Base-by-base conservation (phyloP, 306 rosid species). In the Cotoneaster glaucophyllus region DNA sequence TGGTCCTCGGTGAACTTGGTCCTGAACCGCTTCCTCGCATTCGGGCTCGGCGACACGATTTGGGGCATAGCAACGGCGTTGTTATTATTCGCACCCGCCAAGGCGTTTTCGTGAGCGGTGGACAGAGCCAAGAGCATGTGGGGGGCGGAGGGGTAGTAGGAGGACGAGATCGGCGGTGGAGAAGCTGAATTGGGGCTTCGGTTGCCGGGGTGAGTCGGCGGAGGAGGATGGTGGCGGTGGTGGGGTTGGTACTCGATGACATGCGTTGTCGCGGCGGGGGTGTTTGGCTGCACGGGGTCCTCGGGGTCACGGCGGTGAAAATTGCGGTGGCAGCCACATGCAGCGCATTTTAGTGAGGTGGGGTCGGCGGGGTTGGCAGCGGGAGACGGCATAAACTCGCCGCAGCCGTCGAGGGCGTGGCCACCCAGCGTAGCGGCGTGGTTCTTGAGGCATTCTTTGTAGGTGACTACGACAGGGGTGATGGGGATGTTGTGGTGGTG, bases 241-340 rank as follows among this genome's bases (percentile, higher is more conserved):
- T 88, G 96, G 1, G 98, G 91, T 31, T 90, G 96, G 72, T 86
- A 94, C 64, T 94, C 98, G 25, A 92, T 84, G 2, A 87, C 93
- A 4, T 89, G 98, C 3, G 81, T 54, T 0, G 81, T 14, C 19
- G 69, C n/a, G 8, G 79, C 19, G 17, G 77, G 11, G 14, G 90
- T 2, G 8, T 86, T 28, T 2, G 84, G 48, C 22, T 82, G 72
- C 8, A 74, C 8, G 0, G 88, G 88, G 14, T 95, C 99, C 11
- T 95, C 97, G 0, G 97, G 96, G 4, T 95, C 96, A 1, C 97
- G 95, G 86, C 99, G 99, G 90, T 95, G 99, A 84, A 90, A 95
- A 45, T 95, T 95, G 5, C 99, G 90, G 87, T 95, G 99, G 77
- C 99, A 95, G 24, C 97, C 99, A 8, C 99, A 95, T 3, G 97